Percentiles rank a stretch among this genome's conserved stretches.
Evolutionary conservation across 176 grass and related monocot genomes (phyloP).

Genomic region (Oryza rufipogon): DNA sequence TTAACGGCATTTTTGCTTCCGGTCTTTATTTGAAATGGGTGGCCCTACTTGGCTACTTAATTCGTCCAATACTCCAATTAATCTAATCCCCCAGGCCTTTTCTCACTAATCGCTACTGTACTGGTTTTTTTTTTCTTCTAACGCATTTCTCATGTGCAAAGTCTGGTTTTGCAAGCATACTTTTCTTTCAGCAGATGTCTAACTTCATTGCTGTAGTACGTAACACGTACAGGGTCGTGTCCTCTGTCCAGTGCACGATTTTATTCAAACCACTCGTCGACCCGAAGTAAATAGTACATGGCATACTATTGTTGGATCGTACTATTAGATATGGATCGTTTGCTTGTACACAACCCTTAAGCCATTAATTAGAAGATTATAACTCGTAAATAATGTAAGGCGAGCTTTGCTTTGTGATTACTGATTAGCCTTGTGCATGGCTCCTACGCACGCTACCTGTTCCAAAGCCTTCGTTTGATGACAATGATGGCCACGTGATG

Average conservation of each 20-base stretch:
- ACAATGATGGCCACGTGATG: background rate
- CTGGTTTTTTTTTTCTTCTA: background rate
- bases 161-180: background rate
- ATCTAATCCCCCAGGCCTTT: background rate
- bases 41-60: background rate
- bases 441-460: background rate
- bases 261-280: background rate
- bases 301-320: background rate
- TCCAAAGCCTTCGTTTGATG: background rate
- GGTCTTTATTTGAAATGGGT: background rate
- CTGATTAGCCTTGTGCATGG: background rate
- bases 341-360: background rate
- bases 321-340: background rate
- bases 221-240: background rate
- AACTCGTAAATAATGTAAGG: background rate
- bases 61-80: background rate
- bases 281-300: background rate
- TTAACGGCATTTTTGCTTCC: no score
- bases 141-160: background rate
- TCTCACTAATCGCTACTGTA: background rate
- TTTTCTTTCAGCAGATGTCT: background rate
- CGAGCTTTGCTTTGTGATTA: background rate
- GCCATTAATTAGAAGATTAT: background rate
- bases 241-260: background rate
- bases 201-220: background rate